Percentiles rank a stretch among this genome's conserved stretches.
Evolutionary conservation across 2,329 filamentous ascomycete species (phyloP).

Genomic region (Trichoderma semiorbis): DNA sequence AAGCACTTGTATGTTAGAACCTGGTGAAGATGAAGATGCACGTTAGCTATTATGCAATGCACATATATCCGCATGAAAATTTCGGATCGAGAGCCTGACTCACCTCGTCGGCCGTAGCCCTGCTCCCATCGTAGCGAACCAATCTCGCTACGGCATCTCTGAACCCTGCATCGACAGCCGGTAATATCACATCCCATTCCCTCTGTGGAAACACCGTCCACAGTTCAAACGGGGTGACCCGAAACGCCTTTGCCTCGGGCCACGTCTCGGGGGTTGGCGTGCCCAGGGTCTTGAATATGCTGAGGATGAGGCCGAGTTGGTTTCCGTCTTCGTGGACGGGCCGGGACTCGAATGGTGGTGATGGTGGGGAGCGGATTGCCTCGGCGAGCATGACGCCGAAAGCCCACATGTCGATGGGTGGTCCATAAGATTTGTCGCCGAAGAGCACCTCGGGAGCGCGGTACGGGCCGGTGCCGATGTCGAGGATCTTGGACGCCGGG

Average conservation of each 20-base stretch:
- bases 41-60: neutral
- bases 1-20: slow-evolving; percentile 25
- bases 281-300: slow-evolving; percentile 87
- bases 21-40: slow-evolving; percentile 13
- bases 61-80: neutral
- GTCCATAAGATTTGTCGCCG: slow-evolving; percentile 69
- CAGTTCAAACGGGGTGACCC: slow-evolving; percentile 81
- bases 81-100: slow-evolving; percentile 6
- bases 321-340: slow-evolving; percentile 73
- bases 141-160: slow-evolving; percentile 64
- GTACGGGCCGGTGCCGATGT: slow-evolving; percentile 91
- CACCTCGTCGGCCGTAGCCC: slow-evolving; percentile 60
- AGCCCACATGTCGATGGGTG: slow-evolving; percentile 83
- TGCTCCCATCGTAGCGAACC: slow-evolving; percentile 68
- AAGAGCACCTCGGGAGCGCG: slow-evolving; percentile 88
- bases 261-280: slow-evolving; percentile 77
- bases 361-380: slow-evolving; percentile 52
- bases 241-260: slow-evolving; percentile 71
- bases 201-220: slow-evolving; percentile 71
- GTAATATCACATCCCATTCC: slow-evolving; percentile 68
- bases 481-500: slow-evolving; percentile 71
- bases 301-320: slow-evolving; percentile 84
- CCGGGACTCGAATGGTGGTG: slow-evolving; percentile 78
- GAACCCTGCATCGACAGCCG: slow-evolving; percentile 54
- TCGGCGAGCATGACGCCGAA: slow-evolving; percentile 82